phyloP scores from a whole-genome alignment of 805 yeast species.

The Tanozyma kutaoensis region DNA sequence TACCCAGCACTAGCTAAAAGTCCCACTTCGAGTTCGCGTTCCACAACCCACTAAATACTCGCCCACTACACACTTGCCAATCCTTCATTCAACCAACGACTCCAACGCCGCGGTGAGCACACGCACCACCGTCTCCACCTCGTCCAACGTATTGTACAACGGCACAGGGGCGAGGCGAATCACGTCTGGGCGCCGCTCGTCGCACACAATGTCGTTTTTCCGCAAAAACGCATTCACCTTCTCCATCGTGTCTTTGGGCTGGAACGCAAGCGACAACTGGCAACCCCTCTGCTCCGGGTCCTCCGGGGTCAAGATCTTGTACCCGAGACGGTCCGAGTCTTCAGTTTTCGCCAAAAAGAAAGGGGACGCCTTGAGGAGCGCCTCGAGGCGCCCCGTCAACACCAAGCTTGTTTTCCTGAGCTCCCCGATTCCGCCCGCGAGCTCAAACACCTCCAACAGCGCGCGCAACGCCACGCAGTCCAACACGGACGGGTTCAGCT shows the following conservation, averaged over 20 bases:
- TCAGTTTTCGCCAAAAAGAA: constrained; percentile 26
- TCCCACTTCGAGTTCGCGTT: too few relatives aligned
- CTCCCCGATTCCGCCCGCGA: constrained; percentile 49
- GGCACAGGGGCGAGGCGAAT: constrained; percentile 82
- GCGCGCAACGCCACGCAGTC: constrained; percentile 66
- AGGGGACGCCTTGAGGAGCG: constrained; percentile 29
- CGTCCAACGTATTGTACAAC: constrained; percentile 64
- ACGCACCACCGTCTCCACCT: constrained; percentile 36
- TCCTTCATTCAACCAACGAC: too few relatives aligned
- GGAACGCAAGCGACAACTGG: constrained; percentile 67
- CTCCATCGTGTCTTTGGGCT: constrained; percentile 42
- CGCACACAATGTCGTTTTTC: constrained; percentile 59
- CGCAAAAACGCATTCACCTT: constrained; percentile 36
- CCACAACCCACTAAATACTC: too few relatives aligned
- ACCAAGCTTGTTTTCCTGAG: constrained; percentile 43
- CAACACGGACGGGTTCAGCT: constrained; percentile 81
- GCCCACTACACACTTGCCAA: too few relatives aligned
- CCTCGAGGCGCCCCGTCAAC: constrained; percentile 46
- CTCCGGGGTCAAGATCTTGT: constrained; percentile 67
- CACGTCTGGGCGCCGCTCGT: constrained; percentile 86
- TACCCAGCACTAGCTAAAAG: too few relatives aligned
- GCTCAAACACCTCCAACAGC: constrained; percentile 46
- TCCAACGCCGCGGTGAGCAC: constrained; percentile 29
- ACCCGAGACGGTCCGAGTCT: constrained; percentile 21
- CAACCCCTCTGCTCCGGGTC: constrained; percentile 50